A percentile compares a stretch with the other conserved stretches of the same genome.
phyloP scores from a whole-genome alignment of 257 asterid genomes.

The Avicennia marina region DNA sequence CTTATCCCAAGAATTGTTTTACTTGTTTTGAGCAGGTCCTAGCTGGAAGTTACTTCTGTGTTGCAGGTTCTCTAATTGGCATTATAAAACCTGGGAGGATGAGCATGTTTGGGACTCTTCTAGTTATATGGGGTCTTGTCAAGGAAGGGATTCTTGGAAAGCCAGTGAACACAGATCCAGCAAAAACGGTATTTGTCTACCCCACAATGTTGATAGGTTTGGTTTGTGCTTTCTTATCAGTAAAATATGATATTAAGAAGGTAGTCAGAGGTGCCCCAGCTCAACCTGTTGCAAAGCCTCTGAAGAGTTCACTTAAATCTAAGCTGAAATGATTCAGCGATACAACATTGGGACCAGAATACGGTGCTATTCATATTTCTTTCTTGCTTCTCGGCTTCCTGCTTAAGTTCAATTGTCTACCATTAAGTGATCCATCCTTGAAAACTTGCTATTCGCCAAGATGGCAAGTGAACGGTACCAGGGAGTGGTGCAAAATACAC shows the following conservation, averaged over 20 bases:
- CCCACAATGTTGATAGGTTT: slow-evolving; percentile 88
- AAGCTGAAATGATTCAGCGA: slow-evolving; percentile 54
- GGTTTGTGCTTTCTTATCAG: slow-evolving; percentile 70
- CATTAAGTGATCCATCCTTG: not conserved
- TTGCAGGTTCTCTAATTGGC: slow-evolving; percentile 85
- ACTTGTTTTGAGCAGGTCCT: slow-evolving; percentile 57
- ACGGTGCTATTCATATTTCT: too few species aligned
- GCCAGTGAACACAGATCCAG: slow-evolving; percentile 55
- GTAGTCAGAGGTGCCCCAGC: slow-evolving; percentile 36
- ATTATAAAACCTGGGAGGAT: slow-evolving; percentile 84
- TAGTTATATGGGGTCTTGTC: slow-evolving; percentile 87
- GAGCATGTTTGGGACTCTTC: slow-evolving; percentile 97
- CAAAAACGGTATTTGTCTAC: slow-evolving; percentile 66
- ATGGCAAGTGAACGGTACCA: not conserved
- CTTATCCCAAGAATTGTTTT: not conserved
- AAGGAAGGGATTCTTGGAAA: slow-evolving; percentile 90
- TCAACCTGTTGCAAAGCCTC: slow-evolving; percentile 70
- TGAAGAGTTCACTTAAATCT: slow-evolving; percentile 64
- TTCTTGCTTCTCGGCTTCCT: slow-evolving; percentile 8
- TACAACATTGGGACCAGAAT: not conserved
- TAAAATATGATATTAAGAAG: slow-evolving; percentile 72
- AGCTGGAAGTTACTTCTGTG: slow-evolving; percentile 96
- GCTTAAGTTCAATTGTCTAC: slow-evolving; percentile 2
- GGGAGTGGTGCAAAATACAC: not conserved
- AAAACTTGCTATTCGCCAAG: not conserved